Conservation (phyloP, 257 asterid species). For the Petrea volubilis region DNA sequence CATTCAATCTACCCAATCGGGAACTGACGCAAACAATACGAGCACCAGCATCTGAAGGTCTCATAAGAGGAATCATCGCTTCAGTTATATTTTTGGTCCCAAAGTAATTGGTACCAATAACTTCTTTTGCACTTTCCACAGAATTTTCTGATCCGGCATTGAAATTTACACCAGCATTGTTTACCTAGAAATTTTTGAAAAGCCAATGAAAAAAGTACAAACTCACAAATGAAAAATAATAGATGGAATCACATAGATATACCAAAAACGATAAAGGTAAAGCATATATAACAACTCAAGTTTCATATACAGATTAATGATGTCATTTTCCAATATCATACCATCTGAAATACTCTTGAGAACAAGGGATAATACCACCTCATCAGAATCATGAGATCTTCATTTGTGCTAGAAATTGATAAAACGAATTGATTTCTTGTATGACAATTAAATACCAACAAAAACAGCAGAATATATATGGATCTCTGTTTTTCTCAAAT, state of each 20-base stretch:
- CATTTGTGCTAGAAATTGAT: neutral
- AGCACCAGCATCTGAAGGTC: conserved; percentile 75
- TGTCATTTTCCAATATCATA: neutral
- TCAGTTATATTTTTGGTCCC: conserved; percentile 86
- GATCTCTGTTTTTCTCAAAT: neutral
- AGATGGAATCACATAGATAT: neutral
- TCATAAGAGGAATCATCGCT: conserved; percentile 80
- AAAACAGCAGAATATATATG: neutral
- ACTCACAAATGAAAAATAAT: neutral
- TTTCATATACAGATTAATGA: neutral
- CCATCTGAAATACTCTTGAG: neutral
- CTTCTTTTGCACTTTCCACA: conserved; percentile 72
- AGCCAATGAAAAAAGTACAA: conserved; percentile 10
- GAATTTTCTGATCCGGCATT: conserved; percentile 77
- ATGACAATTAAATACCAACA: neutral
- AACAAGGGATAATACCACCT: neutral
- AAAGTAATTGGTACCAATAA: conserved; percentile 71
- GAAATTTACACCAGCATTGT: conserved; percentile 97
- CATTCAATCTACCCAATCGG: conserved; percentile 80
- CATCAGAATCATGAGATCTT: neutral
- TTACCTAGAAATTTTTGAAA: conserved; percentile 51
- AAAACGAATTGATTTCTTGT: neutral
- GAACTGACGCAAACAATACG: conserved; percentile 88
- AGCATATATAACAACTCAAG: neutral
- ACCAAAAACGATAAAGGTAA: neutral